These are phyloP conservation scores for Triadica sebifera DNA, from an alignment of 345 rosid genomes.

Conservation along the genomic window DNA sequence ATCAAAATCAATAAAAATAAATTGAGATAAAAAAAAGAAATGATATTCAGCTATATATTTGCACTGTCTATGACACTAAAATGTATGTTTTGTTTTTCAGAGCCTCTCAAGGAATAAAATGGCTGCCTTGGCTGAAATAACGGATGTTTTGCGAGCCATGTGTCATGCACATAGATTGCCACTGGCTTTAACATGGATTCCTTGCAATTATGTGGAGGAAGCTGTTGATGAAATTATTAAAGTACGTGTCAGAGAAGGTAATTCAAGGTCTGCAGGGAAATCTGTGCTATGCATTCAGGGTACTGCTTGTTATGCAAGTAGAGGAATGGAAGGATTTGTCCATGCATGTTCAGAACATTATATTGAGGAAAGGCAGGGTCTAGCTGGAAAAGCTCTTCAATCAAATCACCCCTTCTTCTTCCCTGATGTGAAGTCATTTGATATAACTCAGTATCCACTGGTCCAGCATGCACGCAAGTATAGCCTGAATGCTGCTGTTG, in stretches of 20 bases:
- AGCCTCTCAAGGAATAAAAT: conserved; percentile 63
- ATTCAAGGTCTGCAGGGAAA: conserved; percentile 33
- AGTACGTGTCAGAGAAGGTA: conserved; percentile 41
- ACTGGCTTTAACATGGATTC: conserved; percentile 89
- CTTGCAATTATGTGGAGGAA: conserved; percentile 52
- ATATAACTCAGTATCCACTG: conserved; percentile 73
- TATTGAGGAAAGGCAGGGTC: conserved; percentile 78
- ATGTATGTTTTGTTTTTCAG: conserved; percentile 40
- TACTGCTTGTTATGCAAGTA: conserved; percentile 72
- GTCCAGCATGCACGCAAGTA: conserved; percentile 89
- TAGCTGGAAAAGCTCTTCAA: conserved; percentile 77
- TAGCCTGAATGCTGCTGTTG: conserved; percentile 87
- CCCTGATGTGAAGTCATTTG: conserved; percentile 68
- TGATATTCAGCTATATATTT: not conserved
- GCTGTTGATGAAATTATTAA: conserved; percentile 39
- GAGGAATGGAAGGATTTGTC: conserved; percentile 68
- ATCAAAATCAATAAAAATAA: not conserved
- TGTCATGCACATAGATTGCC: conserved; percentile 88
- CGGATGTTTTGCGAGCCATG: conserved; percentile 70
- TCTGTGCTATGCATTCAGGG: conserved; percentile 60
- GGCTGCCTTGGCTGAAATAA: conserved; percentile 74
- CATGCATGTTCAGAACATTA: conserved; percentile 73
- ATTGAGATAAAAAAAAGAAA: not conserved
- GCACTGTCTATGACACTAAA: conserved; percentile 13
- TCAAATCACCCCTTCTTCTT: conserved; percentile 78